Evolutionary conservation across 495 filamentous ascomycete genomes (phyloP).

Genomic region (Penicillium steckii): DNA sequence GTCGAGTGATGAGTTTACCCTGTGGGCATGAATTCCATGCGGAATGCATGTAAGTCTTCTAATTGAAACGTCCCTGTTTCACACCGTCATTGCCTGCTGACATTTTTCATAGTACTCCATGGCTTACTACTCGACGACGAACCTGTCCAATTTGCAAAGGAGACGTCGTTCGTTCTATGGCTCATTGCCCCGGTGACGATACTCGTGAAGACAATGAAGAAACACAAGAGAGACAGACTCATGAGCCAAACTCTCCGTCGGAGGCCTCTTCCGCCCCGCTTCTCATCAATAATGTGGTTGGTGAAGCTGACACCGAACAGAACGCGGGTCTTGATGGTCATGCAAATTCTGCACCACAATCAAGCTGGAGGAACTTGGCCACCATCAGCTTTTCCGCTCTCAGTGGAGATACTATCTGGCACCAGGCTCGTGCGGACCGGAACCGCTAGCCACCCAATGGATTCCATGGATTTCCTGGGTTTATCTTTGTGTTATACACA

Average conservation of each 20-base stretch:
- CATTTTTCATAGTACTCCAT: constrained; percentile 74
- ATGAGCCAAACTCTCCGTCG: constrained; percentile 14
- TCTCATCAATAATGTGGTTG: constrained; percentile 34
- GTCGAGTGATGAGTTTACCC: constrained; percentile 94
- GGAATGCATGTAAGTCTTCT: constrained; percentile 91
- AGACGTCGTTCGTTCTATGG: constrained; percentile 76
- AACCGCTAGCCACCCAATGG: constrained; percentile 32
- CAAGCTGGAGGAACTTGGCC: constrained; percentile 42
- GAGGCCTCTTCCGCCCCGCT: constrained; percentile 51
- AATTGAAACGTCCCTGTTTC: neutral
- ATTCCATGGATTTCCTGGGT: constrained; percentile 6
- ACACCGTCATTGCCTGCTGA: constrained; percentile 11
- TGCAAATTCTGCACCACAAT: constrained; percentile 35
- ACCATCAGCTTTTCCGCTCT: constrained; percentile 49
- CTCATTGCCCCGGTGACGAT: constrained; percentile 47
- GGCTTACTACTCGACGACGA: constrained; percentile 89
- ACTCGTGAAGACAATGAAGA: constrained; percentile 47
- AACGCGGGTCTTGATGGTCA: constrained; percentile 40
- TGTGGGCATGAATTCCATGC: constrained; percentile 98
- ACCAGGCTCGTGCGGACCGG: constrained; percentile 44
- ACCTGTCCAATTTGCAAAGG: constrained; percentile 98
- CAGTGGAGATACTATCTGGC: constrained; percentile 52
- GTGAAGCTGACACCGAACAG: constrained; percentile 42
- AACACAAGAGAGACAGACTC: constrained; percentile 30
- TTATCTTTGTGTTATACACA: neutral